These are phyloP conservation scores for Pholiota adiposa DNA, from an alignment of 1,284 basidiomycete species.

Conservation along the genomic window DNA sequence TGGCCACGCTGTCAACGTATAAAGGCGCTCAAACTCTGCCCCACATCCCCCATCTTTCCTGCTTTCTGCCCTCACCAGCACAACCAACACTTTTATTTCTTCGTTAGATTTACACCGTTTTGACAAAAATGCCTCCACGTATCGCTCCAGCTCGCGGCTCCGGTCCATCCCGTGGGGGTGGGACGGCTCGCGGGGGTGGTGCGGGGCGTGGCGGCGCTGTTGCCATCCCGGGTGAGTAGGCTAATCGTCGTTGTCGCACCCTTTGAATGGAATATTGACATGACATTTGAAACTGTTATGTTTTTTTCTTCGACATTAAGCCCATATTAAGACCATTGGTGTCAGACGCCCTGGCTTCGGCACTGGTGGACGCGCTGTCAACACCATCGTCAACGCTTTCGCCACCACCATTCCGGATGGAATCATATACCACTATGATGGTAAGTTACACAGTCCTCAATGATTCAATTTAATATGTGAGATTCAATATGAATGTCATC, in stretches of 20 bases:
- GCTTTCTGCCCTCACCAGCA: conserved; percentile 1
- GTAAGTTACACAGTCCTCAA: conserved; percentile 41
- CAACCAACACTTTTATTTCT: not conserved
- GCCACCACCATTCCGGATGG: conserved; percentile 53
- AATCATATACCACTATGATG: conserved; percentile 75
- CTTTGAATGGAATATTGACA: not conserved
- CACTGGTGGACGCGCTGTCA: conserved; percentile 49
- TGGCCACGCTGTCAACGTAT: not conserved
- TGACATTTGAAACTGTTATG: conserved; percentile 13
- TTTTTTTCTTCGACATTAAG: conserved; percentile 19
- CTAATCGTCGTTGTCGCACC: not conserved
- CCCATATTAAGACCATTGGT: conserved; percentile 57
- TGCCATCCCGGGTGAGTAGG: conserved; percentile 34
- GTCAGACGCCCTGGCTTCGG: conserved; percentile 69
- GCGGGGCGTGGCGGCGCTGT: conserved; percentile 33
- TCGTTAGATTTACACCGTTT: not conserved
- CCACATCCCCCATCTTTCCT: not conserved
- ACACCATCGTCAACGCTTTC: conserved; percentile 67
- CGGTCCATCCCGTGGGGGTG: conserved; percentile 22
- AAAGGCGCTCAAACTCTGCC: not conserved
- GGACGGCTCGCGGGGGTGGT: conserved; percentile 28
- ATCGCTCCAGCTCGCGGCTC: conserved; percentile 29
- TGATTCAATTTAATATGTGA: conserved; percentile 34
- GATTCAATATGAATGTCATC: not conserved
- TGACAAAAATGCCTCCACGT: conserved; percentile 36